Evolutionary conservation across 345 rosid species (phyloP).

Genomic region (Linum tenue): DNA sequence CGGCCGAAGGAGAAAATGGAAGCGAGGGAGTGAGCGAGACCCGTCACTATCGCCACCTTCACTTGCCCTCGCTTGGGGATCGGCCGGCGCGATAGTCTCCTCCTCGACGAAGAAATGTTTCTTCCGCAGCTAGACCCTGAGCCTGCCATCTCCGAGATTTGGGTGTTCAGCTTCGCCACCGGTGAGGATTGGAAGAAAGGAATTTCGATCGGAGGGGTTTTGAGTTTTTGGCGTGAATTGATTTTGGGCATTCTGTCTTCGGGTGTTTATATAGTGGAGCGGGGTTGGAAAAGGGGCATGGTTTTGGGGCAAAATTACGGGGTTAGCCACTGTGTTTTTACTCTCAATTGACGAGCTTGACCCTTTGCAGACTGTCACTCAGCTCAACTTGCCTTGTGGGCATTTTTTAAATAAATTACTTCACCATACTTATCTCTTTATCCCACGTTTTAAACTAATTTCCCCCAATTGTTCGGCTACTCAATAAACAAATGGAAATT

Average conservation of each 20-base stretch:
- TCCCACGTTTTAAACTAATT: too few relatives aligned
- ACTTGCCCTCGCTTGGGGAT: conserved; percentile 30
- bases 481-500: too few relatives aligned
- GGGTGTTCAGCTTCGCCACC: neutral
- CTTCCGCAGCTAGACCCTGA: conserved; percentile 25
- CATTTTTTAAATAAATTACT: too few relatives aligned
- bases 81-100: conserved; percentile 36
- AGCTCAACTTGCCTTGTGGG: too few relatives aligned
- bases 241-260: neutral
- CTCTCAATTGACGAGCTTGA: conserved; percentile 26
- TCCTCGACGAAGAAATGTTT: conserved; percentile 9
- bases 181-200: too few relatives aligned
- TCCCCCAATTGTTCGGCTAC: too few relatives aligned
- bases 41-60: conserved; percentile 41
- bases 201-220: too few relatives aligned
- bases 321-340: neutral
- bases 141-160: conserved; percentile 27
- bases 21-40: conserved; percentile 37
- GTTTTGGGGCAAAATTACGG: neutral
- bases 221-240: rapidly evolving
- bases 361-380: conserved; percentile 3
- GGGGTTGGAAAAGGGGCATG: neutral
- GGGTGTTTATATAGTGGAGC: neutral
- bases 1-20: conserved; percentile 25
- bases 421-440: too few relatives aligned